Evolutionary conservation across 2,329 filamentous ascomycete species (phyloP).

Genomic region (Claviceps sorghi): DNA sequence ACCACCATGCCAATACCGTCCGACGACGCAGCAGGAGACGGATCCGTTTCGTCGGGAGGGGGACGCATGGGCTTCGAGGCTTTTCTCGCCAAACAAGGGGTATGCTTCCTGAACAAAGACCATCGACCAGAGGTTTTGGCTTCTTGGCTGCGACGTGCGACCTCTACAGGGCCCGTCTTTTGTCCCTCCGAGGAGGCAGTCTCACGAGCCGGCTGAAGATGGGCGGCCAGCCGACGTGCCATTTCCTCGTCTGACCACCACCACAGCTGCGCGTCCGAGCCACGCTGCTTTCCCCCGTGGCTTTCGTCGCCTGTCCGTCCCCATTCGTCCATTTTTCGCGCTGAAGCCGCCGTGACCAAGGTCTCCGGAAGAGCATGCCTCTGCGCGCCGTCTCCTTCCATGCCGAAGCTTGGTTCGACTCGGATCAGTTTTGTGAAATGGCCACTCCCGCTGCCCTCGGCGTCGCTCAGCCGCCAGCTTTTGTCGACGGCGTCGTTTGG

Average conservation of each 20-base stretch:
- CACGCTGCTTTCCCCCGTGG: neutral
- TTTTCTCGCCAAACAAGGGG: slow-evolving; percentile 2
- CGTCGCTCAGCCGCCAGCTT: slow-evolving; percentile 22
- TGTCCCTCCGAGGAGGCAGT: slow-evolving; percentile 11
- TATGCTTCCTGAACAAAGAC: slow-evolving; percentile 17
- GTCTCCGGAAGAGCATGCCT: neutral
- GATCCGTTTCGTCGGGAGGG: neutral
- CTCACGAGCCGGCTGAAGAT: slow-evolving; percentile 24
- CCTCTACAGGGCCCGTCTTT: slow-evolving; percentile 14
- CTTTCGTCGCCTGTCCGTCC: slow-evolving; percentile 14
- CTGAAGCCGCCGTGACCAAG: neutral
- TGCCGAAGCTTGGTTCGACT: slow-evolving; percentile 11
- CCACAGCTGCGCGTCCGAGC: slow-evolving; percentile 9
- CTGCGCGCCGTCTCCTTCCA: neutral
- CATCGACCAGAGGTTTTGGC: slow-evolving; percentile 15
- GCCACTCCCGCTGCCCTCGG: slow-evolving; percentile 14
- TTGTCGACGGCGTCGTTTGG: slow-evolving; percentile 25
- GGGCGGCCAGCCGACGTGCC: slow-evolving; percentile 29
- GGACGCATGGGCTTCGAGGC: neutral
- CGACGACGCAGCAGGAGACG: slow-evolving; percentile 1
- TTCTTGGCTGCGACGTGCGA: slow-evolving; percentile 16
- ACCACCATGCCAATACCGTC: slow-evolving; percentile 25
- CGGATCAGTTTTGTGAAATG: slow-evolving; percentile 20
- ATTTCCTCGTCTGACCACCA: slow-evolving; percentile 35
- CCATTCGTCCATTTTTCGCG: neutral